Conservation (phyloP, 1,139 yeast species). For the Eremothecium cymbalariae region DNA sequence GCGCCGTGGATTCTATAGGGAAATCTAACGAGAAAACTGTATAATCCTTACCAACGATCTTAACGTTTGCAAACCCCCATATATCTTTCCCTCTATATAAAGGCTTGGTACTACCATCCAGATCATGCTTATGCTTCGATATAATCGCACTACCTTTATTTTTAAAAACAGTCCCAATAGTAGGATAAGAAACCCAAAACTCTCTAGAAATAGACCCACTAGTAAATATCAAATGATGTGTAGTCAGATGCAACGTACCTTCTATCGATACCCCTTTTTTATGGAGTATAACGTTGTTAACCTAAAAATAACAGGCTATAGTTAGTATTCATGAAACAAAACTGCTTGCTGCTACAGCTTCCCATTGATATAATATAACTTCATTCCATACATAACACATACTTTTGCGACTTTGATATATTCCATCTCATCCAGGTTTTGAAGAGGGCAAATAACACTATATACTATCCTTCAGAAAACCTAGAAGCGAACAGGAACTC, state of each 20-base stretch:
- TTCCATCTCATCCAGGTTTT: conserved; percentile 39
- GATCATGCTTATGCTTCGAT: conserved; percentile 14
- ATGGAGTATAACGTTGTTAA: conserved; percentile 59
- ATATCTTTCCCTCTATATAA: conserved; percentile 35
- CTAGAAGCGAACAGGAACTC: no score
- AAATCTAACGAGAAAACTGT: conserved; percentile 79
- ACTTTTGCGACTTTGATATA: conserved; percentile 47
- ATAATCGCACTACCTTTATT: conserved; percentile 36
- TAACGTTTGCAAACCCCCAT: conserved; percentile 46
- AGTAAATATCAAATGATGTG: conserved; percentile 79
- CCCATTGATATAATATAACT: no score
- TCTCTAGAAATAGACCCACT: conserved; percentile 44
- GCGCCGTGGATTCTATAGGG: conserved; percentile 47
- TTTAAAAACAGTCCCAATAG: conserved; percentile 60
- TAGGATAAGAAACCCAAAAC: conserved; percentile 90
- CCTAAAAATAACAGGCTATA: conserved; percentile 34
- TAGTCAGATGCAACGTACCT: conserved; percentile 72
- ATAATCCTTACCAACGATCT: conserved; percentile 78
- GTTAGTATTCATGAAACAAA: conserved; percentile 3
- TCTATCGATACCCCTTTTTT: conserved; percentile 57
- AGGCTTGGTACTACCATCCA: conserved; percentile 8
- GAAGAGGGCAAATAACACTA: no score
- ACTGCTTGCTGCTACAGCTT: no score
- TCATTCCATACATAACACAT: no score
- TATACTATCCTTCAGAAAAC: no score